Base-by-base conservation (phyloP, 306 rosid species). In the Acacia acuminata region DNA sequence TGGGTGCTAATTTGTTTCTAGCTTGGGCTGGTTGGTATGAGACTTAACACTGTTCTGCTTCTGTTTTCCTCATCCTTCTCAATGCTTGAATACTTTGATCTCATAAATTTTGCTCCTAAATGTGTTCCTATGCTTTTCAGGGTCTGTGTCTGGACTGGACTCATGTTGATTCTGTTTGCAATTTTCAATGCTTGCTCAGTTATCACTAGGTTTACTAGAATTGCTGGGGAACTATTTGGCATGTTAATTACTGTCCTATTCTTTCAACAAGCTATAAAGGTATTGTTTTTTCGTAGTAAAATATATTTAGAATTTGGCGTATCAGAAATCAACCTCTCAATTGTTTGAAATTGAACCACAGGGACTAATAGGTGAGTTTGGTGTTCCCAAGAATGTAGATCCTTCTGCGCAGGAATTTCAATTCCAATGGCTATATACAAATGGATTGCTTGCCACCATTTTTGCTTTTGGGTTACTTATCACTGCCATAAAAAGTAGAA, bases 261-360 rank as follows among this genome's bases (percentile, higher is more conserved):
- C 86, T 86, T 92, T 80, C 99, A 93, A 88, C 86, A 95, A 83
- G 98, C 99, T 79, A 88, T 93, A 77, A 93, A 85, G 98, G 97
- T 94, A 47, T 53, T 80, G 67, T 15, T 80, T 80, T 60, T 44
- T 40, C 85, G 73, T 24, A 73, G 74, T 20, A 74, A 77, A 77
- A 27, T 68, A 69, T 25, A 58, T 61, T 80, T 70, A 36, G 56
- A 80, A 34, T 50, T 82, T 68, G 58, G 70, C 22, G 10, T 25
- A 16, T 47, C 20, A 58, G 24, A 51, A 56, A 71, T 77, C 53
- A 77, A 64, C 78, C 64, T 85, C 60, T 77, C 75, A 55, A 22
- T 65, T 76, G 38, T 78, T 84, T 87, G 65, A 83, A 32, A 81
- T 83, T 73, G 30, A 17, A 34, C 65, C 81, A 1, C 87, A 95